phyloP scores from a whole-genome alignment of 1,284 basidiomycete genomes.

The Trichosporon coremiiforme region DNA sequence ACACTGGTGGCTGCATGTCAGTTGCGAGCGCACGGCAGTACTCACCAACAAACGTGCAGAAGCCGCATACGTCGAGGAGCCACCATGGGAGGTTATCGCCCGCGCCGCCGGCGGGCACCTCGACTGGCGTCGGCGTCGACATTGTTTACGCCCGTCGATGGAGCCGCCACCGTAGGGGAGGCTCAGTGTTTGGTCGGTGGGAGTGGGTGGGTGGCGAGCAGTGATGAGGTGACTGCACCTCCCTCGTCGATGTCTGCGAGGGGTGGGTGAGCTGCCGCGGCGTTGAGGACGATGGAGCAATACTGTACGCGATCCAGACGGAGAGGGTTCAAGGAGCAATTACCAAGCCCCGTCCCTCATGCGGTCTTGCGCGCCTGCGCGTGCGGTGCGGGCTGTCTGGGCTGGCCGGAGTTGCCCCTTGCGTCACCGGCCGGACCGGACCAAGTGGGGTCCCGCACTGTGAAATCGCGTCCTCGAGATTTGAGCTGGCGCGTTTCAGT shows the following conservation, averaged over 20 bases:
- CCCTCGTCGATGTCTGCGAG: background rate
- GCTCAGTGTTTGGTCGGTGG: background rate
- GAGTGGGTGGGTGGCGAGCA: background rate
- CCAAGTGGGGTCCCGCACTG: background rate
- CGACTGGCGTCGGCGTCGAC: constrained; percentile 1
- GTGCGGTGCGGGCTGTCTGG: background rate
- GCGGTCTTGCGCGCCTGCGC: background rate
- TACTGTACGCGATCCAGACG: background rate
- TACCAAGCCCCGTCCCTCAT: background rate
- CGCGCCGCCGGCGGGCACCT: constrained; percentile 37
- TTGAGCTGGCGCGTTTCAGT: background rate
- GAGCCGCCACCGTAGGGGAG: background rate
- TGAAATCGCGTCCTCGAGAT: background rate
- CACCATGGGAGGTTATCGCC: constrained; percentile 51
- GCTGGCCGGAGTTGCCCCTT: background rate
- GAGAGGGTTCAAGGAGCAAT: background rate
- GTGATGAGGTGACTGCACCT: background rate
- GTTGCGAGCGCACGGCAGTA: background rate
- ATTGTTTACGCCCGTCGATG: background rate
- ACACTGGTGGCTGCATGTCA: constrained; percentile 67
- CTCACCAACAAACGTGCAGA: constrained; percentile 54
- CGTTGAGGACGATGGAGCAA: background rate
- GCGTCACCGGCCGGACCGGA: constrained; percentile 2
- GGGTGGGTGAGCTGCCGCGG: background rate
- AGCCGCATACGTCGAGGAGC: constrained; percentile 50